Evolutionary conservation across 371 early-diverging fungal species (phyloP).

Genomic region (Rhizopus delemar): DNA sequence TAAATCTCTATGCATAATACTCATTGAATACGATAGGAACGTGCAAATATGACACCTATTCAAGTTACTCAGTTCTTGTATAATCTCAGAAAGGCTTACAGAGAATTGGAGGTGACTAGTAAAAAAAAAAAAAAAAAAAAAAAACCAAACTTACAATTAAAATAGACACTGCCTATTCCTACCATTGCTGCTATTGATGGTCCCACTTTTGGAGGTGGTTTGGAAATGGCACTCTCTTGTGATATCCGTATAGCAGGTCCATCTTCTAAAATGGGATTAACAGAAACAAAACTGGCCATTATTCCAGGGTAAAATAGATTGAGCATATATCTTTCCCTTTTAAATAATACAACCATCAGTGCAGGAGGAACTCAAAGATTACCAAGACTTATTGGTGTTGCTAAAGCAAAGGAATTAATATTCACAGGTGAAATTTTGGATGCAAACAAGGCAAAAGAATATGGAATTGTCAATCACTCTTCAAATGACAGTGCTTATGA

Average conservation of each 20-base stretch:
- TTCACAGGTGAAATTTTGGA: constrained; percentile 80
- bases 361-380: constrained; percentile 96
- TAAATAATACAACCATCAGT: not conserved
- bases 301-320: constrained; percentile 81
- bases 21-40: constrained; percentile 62
- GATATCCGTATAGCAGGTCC: constrained; percentile 88
- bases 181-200: constrained; percentile 97
- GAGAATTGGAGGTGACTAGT: constrained; percentile 72
- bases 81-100: constrained; percentile 74
- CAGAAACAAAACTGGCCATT: constrained; percentile 94
- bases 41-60: constrained; percentile 77
- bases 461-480: constrained; percentile 83
- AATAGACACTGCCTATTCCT: constrained; percentile 81
- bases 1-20: too few species aligned
- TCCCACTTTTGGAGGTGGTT: constrained; percentile 93
- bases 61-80: constrained; percentile 88
- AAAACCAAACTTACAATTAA: not conserved
- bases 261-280: constrained; percentile 83
- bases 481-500: constrained; percentile 66
- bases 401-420: constrained; percentile 91
- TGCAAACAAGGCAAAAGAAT: constrained; percentile 62
- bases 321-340: not conserved
- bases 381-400: constrained; percentile 82
- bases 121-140: not conserved
- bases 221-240: constrained; percentile 91